These are phyloP conservation scores for Vitis hybrid DNA, from an alignment of 177 flowering plant genomes.

Conservation along the genomic window DNA sequence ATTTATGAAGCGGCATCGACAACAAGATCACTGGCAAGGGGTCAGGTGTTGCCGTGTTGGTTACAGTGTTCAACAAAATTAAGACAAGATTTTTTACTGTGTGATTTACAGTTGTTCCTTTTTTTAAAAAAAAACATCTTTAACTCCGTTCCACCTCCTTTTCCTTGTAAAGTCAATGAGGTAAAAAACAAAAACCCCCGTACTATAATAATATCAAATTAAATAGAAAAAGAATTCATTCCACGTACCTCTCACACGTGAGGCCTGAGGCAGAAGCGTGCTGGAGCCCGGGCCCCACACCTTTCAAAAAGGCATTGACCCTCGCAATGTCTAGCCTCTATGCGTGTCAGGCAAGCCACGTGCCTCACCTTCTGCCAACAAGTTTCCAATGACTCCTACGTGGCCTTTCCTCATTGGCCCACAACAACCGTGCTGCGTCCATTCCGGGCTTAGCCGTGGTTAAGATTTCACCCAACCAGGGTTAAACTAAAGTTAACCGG, in stretches of 20 bases:
- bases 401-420: too few relatives aligned
- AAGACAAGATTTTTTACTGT: too few relatives aligned
- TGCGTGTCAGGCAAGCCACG: not conserved
- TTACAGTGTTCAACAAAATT: too few relatives aligned
- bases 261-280: not conserved
- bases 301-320: not conserved
- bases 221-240: not conserved
- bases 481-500: conserved; percentile 5
- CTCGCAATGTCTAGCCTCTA: not conserved
- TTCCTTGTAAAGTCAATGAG: not conserved
- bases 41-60: too few relatives aligned
- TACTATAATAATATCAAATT: too few relatives aligned
- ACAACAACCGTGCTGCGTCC: too few relatives aligned
- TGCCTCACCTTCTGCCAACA: not conserved
- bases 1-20: too few relatives aligned
- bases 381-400: too few relatives aligned
- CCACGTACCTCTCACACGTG: conserved; percentile 3
- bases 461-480: not conserved
- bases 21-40: too few relatives aligned
- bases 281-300: not conserved
- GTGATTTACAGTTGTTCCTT: too few relatives aligned
- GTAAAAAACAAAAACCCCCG: not conserved
- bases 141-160: too few relatives aligned
- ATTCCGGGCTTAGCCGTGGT: not conserved
- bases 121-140: too few relatives aligned